Percentiles rank a stretch among this genome's conserved stretches.
These are phyloP conservation scores for Phialophora expanda DNA, from an alignment of 2,329 filamentous ascomycete genomes.

Conservation along the genomic window DNA sequence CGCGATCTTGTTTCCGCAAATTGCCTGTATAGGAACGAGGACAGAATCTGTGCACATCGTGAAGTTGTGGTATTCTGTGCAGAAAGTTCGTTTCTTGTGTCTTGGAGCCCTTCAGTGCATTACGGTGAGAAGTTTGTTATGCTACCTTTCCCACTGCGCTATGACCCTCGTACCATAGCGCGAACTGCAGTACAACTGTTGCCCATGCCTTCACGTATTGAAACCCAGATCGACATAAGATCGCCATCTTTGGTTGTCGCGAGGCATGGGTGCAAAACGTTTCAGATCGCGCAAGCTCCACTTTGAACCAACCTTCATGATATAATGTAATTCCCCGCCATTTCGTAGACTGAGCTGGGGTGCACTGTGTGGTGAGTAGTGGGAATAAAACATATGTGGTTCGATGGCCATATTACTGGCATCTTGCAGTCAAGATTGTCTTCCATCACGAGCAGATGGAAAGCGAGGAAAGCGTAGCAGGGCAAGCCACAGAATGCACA, in stretches of 20 bases:
- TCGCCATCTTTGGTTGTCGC: not conserved
- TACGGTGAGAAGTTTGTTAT: not conserved
- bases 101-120: not conserved
- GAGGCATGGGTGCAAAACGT: not conserved
- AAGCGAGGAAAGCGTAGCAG: not conserved
- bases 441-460: not conserved
- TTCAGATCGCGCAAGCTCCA: not conserved
- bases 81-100: not conserved
- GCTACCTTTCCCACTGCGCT: not conserved
- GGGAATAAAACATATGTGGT: not conserved
- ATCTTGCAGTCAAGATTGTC: not conserved
- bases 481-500: not conserved
- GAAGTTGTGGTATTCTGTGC: not conserved
- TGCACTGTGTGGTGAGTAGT: not conserved
- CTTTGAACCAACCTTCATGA: not conserved
- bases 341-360: not conserved
- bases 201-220: not conserved
- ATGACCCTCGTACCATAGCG: not conserved
- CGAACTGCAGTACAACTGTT: not conserved
- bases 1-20: not conserved
- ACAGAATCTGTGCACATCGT: not conserved
- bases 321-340: not conserved
- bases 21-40: not conserved
- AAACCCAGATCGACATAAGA: not conserved
- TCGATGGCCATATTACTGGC: not conserved